Evolutionary conservation across 75 land plant species (phyloP), one percentile per base, ranked within the genome.

Genomic region (Chamaecyparis obtusa): DNA sequence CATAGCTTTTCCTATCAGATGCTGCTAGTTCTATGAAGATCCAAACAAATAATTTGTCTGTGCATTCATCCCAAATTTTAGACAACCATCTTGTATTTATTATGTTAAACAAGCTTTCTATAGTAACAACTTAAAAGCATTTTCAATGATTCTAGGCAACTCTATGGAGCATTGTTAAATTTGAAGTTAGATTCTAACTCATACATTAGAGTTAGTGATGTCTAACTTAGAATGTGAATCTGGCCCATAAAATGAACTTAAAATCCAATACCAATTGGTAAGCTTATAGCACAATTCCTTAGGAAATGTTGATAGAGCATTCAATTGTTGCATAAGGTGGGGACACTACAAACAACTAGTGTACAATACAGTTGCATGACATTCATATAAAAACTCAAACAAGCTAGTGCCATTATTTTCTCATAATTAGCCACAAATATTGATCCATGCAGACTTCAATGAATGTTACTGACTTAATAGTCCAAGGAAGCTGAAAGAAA

Each of bases 51-150:
- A 80, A 43, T 24, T 80, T 9, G 44, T 46, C 24, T 43, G 30
- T 44, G 83, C 83, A 81, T 24, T 21, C 44, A 78, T 78, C 24
- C 13, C 48, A 81, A 80, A 81, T 81, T 81, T 27, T 78, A 78
- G 39, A 19, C 48, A 44, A 43, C 51, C 30, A 81, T 81, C 32
- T 81, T 81, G 14, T 44, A 44, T 11, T 9, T 10, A 43, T 44
- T 44, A 81, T 81, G 83, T 81, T 39, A 44, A 81, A 81, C 83
- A 81, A 21, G 41, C 41, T 81, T 81, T 9, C 51, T 24, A 44
- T 44, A 43, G 9, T 2, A 81, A 43, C n/a, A 81, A n/a, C 44
- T n/a, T 81, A 44, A 81, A n/a, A 81, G 21, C n/a, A 43, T 27
- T 81, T 81, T 24, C 39, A 41, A 81, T 41, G 48, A 21, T 81